phyloP scores from a whole-genome alignment of 2,329 filamentous ascomycete species.

The Furcasterigmium sp. region DNA sequence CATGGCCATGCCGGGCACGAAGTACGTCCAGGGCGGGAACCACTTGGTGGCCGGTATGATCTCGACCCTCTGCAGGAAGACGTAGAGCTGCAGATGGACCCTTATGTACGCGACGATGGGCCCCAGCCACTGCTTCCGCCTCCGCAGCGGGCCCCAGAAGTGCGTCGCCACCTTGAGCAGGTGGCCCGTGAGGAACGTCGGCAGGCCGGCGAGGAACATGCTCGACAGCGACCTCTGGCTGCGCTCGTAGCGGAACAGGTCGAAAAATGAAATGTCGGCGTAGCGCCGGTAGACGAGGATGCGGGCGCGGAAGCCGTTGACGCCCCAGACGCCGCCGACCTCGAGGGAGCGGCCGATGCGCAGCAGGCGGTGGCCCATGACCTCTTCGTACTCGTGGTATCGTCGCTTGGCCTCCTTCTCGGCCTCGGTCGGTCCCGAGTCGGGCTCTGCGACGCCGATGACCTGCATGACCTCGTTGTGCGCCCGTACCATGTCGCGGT shows the following conservation, averaged over 20 bases:
- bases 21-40: constrained; percentile 43
- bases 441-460: constrained; percentile 56
- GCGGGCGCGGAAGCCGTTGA: constrained; percentile 47
- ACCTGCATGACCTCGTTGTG: constrained; percentile 61
- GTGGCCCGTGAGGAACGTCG: constrained; percentile 28
- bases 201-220: constrained; percentile 32
- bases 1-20: constrained; percentile 46
- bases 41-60: constrained; percentile 33
- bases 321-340: constrained; percentile 42
- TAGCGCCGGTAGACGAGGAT: constrained; percentile 50
- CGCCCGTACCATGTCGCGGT: constrained; percentile 51
- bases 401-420: constrained; percentile 34
- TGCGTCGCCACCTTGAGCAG: constrained; percentile 21
- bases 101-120: constrained; percentile 30
- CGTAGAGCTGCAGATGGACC: constrained; percentile 46
- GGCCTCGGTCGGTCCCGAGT: constrained; percentile 33
- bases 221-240: constrained; percentile 23
- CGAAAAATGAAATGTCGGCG: constrained; percentile 41
- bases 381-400: constrained; percentile 42
- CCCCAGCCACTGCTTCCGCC: constrained; percentile 12
- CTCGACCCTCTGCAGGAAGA: constrained; percentile 46
- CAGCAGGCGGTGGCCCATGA: constrained; percentile 34
- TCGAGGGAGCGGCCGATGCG: constrained; percentile 28
- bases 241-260: constrained; percentile 30
- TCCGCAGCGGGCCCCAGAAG: constrained; percentile 10